Conservation (phyloP, 768 basidiomycete genomes). For the Panus rudis region DNA sequence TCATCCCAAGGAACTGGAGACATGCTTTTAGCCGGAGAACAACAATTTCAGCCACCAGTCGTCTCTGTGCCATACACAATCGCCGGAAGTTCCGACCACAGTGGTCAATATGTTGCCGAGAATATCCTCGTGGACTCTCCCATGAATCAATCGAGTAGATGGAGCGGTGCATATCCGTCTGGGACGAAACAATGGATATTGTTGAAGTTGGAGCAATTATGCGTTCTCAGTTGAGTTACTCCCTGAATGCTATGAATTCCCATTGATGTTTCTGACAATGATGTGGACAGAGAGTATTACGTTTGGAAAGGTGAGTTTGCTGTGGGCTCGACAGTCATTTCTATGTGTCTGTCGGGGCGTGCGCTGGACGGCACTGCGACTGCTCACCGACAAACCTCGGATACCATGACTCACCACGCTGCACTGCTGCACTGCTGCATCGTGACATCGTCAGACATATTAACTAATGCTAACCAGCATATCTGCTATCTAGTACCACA, state of each 20-base stretch:
- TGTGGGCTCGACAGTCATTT: slow-evolving; percentile 3
- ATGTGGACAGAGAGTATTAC: slow-evolving; percentile 52
- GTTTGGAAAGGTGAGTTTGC: slow-evolving; percentile 64
- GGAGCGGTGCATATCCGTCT: slow-evolving; percentile 59
- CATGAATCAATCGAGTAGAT: slow-evolving; percentile 59
- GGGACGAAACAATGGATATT: slow-evolving; percentile 65
- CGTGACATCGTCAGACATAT: no score
- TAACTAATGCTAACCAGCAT: no score
- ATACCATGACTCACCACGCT: no score
- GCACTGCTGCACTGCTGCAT: no score
- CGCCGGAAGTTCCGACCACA: slow-evolving; percentile 60
- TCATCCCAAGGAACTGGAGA: no score
- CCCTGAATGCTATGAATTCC: neutral
- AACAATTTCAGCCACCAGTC: slow-evolving; percentile 7
- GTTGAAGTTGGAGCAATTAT: slow-evolving; percentile 50
- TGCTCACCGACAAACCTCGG: no score
- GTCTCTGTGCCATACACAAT: slow-evolving; percentile 44
- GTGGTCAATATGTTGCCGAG: slow-evolving; percentile 59
- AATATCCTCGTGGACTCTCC: slow-evolving; percentile 64
- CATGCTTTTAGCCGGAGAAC: no score
- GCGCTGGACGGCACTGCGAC: slow-evolving; percentile 16
- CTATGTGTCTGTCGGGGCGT: neutral
- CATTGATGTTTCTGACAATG: slow-evolving; percentile 5
- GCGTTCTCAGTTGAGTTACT: slow-evolving; percentile 57
- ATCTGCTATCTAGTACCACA: no score